Evolutionary conservation across 306 rosid genomes (phyloP).

Genomic region (Malus sieversii): DNA sequence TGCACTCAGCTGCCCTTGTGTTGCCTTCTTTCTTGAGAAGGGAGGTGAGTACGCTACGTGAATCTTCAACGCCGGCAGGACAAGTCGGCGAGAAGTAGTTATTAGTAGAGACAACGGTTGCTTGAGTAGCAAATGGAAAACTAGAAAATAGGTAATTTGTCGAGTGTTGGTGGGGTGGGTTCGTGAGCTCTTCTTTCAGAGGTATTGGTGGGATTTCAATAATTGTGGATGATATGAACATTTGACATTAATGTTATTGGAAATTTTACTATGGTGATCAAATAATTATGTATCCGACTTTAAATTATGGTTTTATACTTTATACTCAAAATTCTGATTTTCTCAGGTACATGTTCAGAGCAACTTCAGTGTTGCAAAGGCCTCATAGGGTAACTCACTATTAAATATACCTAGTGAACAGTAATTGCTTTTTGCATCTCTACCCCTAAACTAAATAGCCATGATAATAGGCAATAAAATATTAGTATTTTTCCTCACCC

Average conservation of each 20-base stretch:
- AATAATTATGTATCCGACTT: too few species aligned
- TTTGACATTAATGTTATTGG: not conserved
- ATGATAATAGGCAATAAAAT: too few species aligned
- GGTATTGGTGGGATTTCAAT: not conserved
- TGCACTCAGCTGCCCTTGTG: constrained; percentile 86
- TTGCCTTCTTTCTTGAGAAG: constrained; percentile 68
- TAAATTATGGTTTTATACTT: too few species aligned
- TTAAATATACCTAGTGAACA: too few species aligned
- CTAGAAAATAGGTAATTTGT: constrained; percentile 1
- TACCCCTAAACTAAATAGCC: too few species aligned
- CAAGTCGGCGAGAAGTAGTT: not conserved
- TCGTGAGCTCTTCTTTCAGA: not conserved
- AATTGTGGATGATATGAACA: not conserved
- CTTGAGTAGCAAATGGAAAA: constrained; percentile 7
- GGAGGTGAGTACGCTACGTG: constrained; percentile 46
- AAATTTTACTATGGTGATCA: too few species aligned
- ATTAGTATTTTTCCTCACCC: too few species aligned
- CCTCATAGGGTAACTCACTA: too few species aligned
- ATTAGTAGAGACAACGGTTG: not conserved
- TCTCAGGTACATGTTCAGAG: too few species aligned
- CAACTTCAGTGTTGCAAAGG: too few species aligned
- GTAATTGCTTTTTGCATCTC: too few species aligned
- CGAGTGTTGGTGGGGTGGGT: not conserved
- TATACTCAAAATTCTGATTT: too few species aligned
- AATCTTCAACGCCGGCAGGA: not conserved